Conservation (phyloP, 179 eudicot species). For the Silene noctiflora region DNA sequence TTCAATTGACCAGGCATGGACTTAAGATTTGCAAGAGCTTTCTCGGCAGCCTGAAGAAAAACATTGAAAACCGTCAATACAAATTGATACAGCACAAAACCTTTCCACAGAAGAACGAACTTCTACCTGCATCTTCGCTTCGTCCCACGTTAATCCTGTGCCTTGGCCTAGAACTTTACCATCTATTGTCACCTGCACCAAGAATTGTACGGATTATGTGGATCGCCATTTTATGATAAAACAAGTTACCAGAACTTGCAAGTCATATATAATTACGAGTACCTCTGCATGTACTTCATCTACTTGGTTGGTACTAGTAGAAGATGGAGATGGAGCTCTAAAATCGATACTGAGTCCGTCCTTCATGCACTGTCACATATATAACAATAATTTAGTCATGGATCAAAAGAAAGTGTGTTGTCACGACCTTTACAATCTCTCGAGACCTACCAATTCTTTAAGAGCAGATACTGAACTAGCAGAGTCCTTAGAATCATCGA, state of each 20-base stretch:
- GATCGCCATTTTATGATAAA: too few relatives aligned
- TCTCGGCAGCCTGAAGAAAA: conserved; percentile 71
- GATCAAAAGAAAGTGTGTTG: neutral
- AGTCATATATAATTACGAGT: conserved; percentile 1
- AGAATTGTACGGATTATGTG: neutral
- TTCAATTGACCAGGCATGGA: conserved; percentile 55
- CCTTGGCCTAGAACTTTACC: conserved; percentile 81
- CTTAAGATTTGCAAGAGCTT: conserved; percentile 55
- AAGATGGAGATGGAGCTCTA: conserved; percentile 55
- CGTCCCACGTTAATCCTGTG: conserved; percentile 71
- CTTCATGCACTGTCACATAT: conserved; percentile 50
- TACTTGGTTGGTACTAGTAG: conserved; percentile 43
- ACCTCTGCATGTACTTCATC: conserved; percentile 80
- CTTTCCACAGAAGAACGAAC: neutral
- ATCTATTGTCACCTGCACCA: conserved; percentile 65
- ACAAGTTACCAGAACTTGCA: too few relatives aligned
- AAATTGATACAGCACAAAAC: neutral
- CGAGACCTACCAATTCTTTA: conserved; percentile 56
- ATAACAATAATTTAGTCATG: conserved; percentile 13
- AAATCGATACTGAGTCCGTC: conserved; percentile 73
- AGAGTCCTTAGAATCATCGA: conserved; percentile 48
- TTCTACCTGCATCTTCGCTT: conserved; percentile 68
- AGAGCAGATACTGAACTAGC: conserved; percentile 59
- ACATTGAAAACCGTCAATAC: neutral
- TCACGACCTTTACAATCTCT: neutral